Evolutionary conservation across 179 eudicot genomes (phyloP), one percentile per base, ranked within the genome.

Genomic region (Silene vulgaris): DNA sequence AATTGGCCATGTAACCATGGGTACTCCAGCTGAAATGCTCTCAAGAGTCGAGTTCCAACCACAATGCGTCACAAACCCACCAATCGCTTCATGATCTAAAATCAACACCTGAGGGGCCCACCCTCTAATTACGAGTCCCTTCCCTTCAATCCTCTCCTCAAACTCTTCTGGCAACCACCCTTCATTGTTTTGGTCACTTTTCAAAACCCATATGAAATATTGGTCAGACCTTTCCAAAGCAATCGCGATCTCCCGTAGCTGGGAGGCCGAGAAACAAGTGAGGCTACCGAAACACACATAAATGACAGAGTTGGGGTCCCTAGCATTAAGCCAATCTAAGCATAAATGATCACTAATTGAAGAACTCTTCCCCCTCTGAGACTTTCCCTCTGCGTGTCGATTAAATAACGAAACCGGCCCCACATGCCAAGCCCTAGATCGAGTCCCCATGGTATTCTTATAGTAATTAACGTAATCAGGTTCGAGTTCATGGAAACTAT

Each of bases 31-130:
- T 5, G 80, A 72, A 0, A 89, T 19, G 0, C 87, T 85, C 72
- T 86, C 89, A 9, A 88, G 73, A 0, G 35, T 30, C 35, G 35
- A 30, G 35, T 0, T 30, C 40, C 40, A 35, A 4, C 40, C 40
- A 35, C 40, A 88, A 23, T 89, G 90, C 16, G 88, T 90, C 79
- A 90, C 76, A 60, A 89, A 90, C 0, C 75, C 85, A 7, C 90
- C 89, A 0, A 83, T 71, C 0, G 91, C 78, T 57, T 74, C 79
- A 20, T 88, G 89, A 14, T 87, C 87, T 16, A 90, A 85, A 65
- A 87, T 88, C 79, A 76, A 64, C 72, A 88, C 83, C 43, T 90
- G 91, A 0, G 91, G 88, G 0, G 90, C 95, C 89, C 95, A 90
- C 2, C 89, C 95, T 62, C 69, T 80, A 4, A 35, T 35, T 4